phyloP scores from a whole-genome alignment of 2,329 filamentous ascomycete genomes.

The Ceratocystiopsis brevicomis region DNA sequence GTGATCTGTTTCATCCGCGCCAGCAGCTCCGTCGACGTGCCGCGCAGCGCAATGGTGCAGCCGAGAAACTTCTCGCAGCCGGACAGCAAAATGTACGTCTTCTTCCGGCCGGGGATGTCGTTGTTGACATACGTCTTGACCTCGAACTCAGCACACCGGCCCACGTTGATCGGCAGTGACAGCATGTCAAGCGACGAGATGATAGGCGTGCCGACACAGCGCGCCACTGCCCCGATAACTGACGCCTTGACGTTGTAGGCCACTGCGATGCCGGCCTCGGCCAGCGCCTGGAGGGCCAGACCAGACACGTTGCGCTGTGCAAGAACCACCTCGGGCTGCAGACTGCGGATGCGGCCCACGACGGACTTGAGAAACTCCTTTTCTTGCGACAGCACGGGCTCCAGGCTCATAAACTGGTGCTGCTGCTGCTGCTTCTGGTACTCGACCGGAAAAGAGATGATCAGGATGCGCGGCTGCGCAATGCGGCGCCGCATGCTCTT shows the following conservation, averaged over 20 bases:
- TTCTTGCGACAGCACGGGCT: conserved; percentile 92
- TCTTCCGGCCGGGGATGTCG: conserved; percentile 54
- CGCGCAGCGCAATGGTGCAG: conserved; percentile 83
- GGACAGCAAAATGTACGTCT: conserved; percentile 90
- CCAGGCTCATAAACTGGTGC: conserved; percentile 92
- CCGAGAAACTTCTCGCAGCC: conserved; percentile 79
- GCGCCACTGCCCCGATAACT: conserved; percentile 83
- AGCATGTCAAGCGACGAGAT: conserved; percentile 93
- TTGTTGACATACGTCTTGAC: conserved; percentile 87
- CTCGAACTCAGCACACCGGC: conserved; percentile 72
- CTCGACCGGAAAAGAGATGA: conserved; percentile 88
- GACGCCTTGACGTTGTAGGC: conserved; percentile 94
- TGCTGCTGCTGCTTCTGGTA: conserved; percentile 72
- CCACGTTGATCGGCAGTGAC: conserved; percentile 55
- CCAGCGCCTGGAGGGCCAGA: conserved; percentile 70
- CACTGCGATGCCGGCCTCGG: conserved; percentile 77
- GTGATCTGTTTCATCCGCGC: conserved; percentile 77
- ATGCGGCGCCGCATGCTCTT: conserved; percentile 93
- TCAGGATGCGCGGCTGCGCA: conserved; percentile 64
- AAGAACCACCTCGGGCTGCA: conserved; percentile 72
- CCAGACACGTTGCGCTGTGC: conserved; percentile 87
- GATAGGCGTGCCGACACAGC: conserved; percentile 79
- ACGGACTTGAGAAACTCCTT: conserved; percentile 83
- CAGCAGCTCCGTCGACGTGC: conserved; percentile 52
- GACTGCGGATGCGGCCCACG: conserved; percentile 73